Base-by-base conservation (phyloP, 2,329 filamentous ascomycete genomes). In the Dryadomyces sulphureus region DNA sequence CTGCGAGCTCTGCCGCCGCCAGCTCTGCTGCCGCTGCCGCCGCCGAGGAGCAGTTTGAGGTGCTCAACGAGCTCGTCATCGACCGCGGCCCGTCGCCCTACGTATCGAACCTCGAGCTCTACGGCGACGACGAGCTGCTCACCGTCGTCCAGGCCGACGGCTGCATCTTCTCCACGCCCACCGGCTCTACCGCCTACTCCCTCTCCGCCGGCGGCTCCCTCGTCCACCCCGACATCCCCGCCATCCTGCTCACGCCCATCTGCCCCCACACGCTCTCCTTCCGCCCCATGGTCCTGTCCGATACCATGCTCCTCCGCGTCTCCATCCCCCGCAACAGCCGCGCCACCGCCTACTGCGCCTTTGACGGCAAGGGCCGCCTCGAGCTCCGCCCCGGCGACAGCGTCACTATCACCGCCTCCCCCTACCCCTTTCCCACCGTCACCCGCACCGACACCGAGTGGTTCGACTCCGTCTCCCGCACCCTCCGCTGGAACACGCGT, bases 1-100 rank as follows among this genome's bases (percentile, higher is more conserved):
- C 2, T 74, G 72, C 11, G 69, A 75, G n/a, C 25, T 12, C 43
- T 6, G n/a, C 43, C n/a, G n/a, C n/a, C n/a, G n/a, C n/a, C n/a
- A n/a, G n/a, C n/a, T n/a, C n/a, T 7, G 25, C 25, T 12, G 25
- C 7, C 25, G 25, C 25, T 30, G 7, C 7, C 12, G 25, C 25
- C 12, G 7, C 27, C 27, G 89, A 95, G 62, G 90, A 96, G 66
- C 89, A 94, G 57, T 96, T 95, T 53, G 92, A 98, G 66, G 90
- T 98, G 19, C 78, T 98, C 53, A 98, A 98, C 64, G 92, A 98
- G 66, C 79, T 98, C 44, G 90, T 98, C 62, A 96, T 98, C 56
- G 92, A 98, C 65, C 85, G 92, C 49, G 92, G 92, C 52, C 92
- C 92, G 57, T 94, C 86, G 16, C 89, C 90, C 19, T 98, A 96